Evolutionary conservation across 2,329 filamentous ascomycete species (phyloP).

Genomic region (Helotiales sp.): DNA sequence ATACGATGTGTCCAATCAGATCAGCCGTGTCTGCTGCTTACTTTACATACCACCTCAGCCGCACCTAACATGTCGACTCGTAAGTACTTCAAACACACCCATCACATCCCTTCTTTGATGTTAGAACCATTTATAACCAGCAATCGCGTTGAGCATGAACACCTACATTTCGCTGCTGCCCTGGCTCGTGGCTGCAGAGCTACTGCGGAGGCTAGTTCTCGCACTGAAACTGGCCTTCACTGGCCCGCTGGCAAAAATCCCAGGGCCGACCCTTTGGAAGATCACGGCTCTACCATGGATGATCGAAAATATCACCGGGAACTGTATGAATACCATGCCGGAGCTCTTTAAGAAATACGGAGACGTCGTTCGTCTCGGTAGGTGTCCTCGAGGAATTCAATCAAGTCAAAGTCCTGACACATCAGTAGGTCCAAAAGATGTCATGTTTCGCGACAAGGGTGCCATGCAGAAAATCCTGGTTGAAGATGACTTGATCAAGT

Average conservation of each 20-base stretch:
- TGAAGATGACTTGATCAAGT: constrained; percentile 28
- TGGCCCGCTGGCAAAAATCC: constrained; percentile 31
- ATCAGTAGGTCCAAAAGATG: constrained; percentile 19
- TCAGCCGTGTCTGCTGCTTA: neutral
- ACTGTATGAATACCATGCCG: constrained; percentile 17
- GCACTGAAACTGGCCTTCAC: constrained; percentile 23
- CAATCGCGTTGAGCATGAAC: neutral
- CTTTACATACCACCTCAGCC: neutral
- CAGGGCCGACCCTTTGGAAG: constrained; percentile 26
- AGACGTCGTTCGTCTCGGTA: constrained; percentile 29
- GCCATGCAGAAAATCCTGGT: constrained; percentile 27
- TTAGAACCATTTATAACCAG: neutral
- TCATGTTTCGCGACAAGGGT: constrained; percentile 26
- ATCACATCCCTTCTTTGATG: too few relatives aligned
- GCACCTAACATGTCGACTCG: neutral
- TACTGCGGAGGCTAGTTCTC: constrained; percentile 18
- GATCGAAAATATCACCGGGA: constrained; percentile 24
- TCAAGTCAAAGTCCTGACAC: neutral
- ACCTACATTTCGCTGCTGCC: constrained; percentile 2
- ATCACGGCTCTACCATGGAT: constrained; percentile 26
- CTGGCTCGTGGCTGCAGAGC: constrained; percentile 16
- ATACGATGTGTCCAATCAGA: neutral
- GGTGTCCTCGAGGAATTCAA: neutral
- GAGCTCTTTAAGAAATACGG: constrained; percentile 30
- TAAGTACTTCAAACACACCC: too few relatives aligned